These are phyloP conservation scores for Alopecurus myosuroides DNA, from an alignment of 176 grass and related monocot species.

Conservation along the genomic window DNA sequence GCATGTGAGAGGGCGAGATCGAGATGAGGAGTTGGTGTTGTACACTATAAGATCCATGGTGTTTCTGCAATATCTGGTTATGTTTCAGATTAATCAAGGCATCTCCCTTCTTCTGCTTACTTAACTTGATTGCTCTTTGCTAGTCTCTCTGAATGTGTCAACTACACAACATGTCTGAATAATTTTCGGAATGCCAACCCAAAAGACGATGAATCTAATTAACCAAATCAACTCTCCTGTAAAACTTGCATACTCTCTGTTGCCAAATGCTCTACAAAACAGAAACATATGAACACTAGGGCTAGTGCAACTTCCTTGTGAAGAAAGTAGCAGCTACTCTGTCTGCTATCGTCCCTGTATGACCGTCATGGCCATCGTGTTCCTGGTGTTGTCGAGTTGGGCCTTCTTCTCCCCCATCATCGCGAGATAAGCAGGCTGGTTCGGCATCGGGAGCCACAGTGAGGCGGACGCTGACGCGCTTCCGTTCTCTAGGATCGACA, in stretches of 20 bases:
- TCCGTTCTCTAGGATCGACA: constrained; percentile 49
- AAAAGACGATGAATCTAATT: not conserved
- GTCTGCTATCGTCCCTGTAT: constrained; percentile 30
- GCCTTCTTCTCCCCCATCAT: not conserved
- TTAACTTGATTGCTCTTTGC: not conserved
- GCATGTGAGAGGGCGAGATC: constrained; percentile 14
- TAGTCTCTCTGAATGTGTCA: not conserved
- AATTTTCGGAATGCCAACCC: not conserved
- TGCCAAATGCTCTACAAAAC: not conserved
- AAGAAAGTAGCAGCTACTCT: not conserved
- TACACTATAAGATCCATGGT: constrained; percentile 35
- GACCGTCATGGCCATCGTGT: constrained; percentile 27
- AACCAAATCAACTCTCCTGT: not conserved
- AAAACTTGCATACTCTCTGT: not conserved
- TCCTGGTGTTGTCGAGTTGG: constrained; percentile 11
- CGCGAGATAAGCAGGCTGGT: constrained; percentile 15
- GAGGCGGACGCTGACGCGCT: constrained; percentile 18
- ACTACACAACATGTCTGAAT: not conserved
- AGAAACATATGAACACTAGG: not conserved
- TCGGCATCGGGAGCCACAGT: constrained; percentile 31
- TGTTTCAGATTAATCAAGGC: constrained; percentile 17
- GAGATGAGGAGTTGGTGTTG: constrained; percentile 30
- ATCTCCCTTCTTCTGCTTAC: not conserved
- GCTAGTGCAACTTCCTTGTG: not conserved
- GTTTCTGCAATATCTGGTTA: constrained; percentile 34